Evolutionary conservation across 352 stramenopile genomes (phyloP), one percentile per base, ranked within the genome.

Genomic region (Lagenidium sp.): DNA sequence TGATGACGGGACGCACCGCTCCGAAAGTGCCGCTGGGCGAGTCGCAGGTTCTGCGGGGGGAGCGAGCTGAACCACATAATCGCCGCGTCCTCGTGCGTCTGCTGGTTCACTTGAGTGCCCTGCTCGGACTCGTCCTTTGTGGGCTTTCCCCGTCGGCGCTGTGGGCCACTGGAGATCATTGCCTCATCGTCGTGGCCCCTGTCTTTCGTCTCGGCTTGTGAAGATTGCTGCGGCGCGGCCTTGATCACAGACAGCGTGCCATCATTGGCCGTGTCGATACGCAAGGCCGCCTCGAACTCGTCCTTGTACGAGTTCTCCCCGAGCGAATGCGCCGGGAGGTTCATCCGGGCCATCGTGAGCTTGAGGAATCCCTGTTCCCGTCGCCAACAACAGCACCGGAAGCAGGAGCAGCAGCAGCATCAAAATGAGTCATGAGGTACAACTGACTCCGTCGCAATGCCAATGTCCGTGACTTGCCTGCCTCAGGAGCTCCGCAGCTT

Each of bases 61-160:
- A 87, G 55, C n/a, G 74, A 83, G 39, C 70, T 84, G 43, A 87
- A 87, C 70, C 71, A 84, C 48, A 87, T 60, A 34, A 87, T 66
- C 2, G 68, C 40, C 1, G 34, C 52, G 22, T 60, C 45, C 44
- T 60, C 45, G n/a, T 15, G 15, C 28, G 7, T 43, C 7, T 43
- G 37, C 23, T 43, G 23, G 37, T 30, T 28, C 12, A 13, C n/a
- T n/a, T n/a, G n/a, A n/a, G n/a, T n/a, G n/a, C n/a, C n/a, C n/a
- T n/a, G n/a, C n/a, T n/a, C n/a, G n/a, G n/a, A n/a, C n/a, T n/a
- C n/a, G n/a, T n/a, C n/a, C n/a, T n/a, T n/a, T n/a, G n/a, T n/a
- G n/a, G n/a, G n/a, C n/a, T n/a, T n/a, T n/a, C n/a, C n/a, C n/a
- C n/a, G n/a, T n/a, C n/a, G n/a, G n/a, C n/a, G n/a, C n/a, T n/a